Evolutionary conservation across 257 asterid species (phyloP).

Genomic region (Mentha longifolia): DNA sequence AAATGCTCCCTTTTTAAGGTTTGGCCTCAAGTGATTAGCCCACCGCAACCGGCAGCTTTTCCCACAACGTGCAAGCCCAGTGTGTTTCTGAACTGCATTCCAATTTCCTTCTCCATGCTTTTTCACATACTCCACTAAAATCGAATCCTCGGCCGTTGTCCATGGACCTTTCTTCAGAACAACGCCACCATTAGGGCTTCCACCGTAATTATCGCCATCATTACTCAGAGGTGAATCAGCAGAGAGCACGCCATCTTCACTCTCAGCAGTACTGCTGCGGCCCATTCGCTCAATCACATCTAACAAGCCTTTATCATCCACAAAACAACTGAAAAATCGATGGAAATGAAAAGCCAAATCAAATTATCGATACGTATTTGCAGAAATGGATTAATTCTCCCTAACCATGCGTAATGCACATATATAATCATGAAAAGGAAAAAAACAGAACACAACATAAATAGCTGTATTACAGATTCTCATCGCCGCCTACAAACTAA

Average conservation of each 20-base stretch:
- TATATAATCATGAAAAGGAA: not conserved
- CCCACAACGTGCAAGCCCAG: conserved; percentile 73
- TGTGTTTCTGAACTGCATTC: conserved; percentile 72
- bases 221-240: conserved; percentile 56
- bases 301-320: conserved; percentile 27
- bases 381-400: conserved; percentile 24
- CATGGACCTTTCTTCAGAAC: conserved; percentile 75
- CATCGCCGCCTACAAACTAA: conserved; percentile 28
- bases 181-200: conserved; percentile 44
- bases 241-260: conserved; percentile 60
- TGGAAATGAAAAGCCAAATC: conserved; percentile 9
- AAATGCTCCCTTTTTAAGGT: conserved; percentile 71
- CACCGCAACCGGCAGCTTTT: conserved; percentile 73
- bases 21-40: conserved; percentile 81
- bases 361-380: conserved; percentile 18
- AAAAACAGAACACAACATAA: not conserved
- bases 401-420: not conserved
- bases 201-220: conserved; percentile 51
- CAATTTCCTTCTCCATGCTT: conserved; percentile 76
- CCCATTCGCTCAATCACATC: conserved; percentile 51
- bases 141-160: conserved; percentile 69
- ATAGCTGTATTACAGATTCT: conserved; percentile 32
- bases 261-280: conserved; percentile 42
- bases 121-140: conserved; percentile 64
- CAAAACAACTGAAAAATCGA: conserved; percentile 28